Evolutionary conservation across 2,329 filamentous ascomycete species (phyloP).

Genomic region (Xylaria sp.): DNA sequence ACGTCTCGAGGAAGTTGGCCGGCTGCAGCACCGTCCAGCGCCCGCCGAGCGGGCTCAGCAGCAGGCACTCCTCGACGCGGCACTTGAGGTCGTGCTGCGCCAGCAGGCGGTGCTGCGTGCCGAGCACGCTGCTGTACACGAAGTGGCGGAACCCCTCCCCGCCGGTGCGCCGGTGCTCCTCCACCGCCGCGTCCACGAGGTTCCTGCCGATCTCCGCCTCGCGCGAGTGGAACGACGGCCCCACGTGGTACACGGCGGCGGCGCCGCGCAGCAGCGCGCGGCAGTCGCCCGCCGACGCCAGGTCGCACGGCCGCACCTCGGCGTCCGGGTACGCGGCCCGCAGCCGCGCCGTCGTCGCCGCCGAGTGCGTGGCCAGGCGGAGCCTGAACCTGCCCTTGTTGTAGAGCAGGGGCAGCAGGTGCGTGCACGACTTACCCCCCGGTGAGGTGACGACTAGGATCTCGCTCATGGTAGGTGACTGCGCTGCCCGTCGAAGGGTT

Average conservation of each 20-base stretch:
- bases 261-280: conserved; percentile 26
- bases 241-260: conserved; percentile 37
- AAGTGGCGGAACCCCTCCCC: conserved; percentile 38
- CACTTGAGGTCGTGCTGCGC: conserved; percentile 42
- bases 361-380: conserved; percentile 38
- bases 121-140: conserved; percentile 38
- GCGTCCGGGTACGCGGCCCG: conserved; percentile 35
- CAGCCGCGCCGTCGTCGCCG: conserved; percentile 33
- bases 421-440: conserved; percentile 40
- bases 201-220: conserved; percentile 39
- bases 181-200: conserved; percentile 41
- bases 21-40: conserved; percentile 43
- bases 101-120: conserved; percentile 39
- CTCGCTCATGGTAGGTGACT: conserved; percentile 27
- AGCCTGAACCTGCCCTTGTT: conserved; percentile 35
- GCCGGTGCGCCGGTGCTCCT: conserved; percentile 21
- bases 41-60: conserved; percentile 37
- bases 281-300: neutral
- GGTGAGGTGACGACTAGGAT: conserved; percentile 43
- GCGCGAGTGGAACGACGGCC: conserved; percentile 39
- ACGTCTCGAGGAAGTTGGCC: conserved; percentile 38
- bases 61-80: conserved; percentile 40
- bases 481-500: too few relatives aligned
- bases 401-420: conserved; percentile 39
- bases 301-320: conserved; percentile 27